These are phyloP conservation scores for Rhynchospora pubera DNA, from an alignment of 176 grass and related monocot genomes.

Conservation along the genomic window DNA sequence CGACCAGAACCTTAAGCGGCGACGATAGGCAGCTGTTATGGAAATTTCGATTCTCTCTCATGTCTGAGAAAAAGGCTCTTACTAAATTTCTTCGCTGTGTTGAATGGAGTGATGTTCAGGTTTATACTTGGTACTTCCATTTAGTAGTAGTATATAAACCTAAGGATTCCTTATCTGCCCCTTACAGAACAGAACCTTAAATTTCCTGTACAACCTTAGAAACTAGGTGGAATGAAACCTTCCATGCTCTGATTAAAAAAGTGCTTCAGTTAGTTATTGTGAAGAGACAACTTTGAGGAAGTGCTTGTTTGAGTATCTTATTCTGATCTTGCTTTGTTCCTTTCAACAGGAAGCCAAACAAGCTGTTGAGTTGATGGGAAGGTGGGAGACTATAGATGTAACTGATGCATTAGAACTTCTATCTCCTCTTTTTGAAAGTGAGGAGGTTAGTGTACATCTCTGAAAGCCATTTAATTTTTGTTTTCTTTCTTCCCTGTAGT, in stretches of 20 bases:
- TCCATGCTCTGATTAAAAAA: background rate
- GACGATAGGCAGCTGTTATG: constrained; percentile 79
- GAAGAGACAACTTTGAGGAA: background rate
- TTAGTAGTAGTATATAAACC: background rate
- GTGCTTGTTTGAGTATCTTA: background rate
- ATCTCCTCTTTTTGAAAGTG: constrained; percentile 85
- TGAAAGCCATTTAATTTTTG: background rate
- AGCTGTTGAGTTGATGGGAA: constrained; percentile 88
- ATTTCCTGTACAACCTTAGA: background rate
- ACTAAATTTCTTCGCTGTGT: constrained; percentile 70
- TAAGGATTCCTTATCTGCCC: background rate
- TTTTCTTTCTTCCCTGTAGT: background rate
- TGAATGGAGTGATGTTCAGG: constrained; percentile 91
- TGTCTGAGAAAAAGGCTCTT: constrained; percentile 90
- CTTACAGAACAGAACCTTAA: background rate
- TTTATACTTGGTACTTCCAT: constrained; percentile 17
- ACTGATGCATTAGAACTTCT: constrained; percentile 95
- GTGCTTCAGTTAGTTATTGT: background rate
- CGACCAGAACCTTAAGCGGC: constrained; percentile 53
- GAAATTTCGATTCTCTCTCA: constrained; percentile 96
- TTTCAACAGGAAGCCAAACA: constrained; percentile 82
- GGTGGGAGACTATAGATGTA: constrained; percentile 95
- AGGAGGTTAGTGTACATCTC: constrained; percentile 49
- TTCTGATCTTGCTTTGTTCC: background rate
- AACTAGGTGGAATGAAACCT: background rate